A percentile compares a stretch with the other conserved stretches of the same genome.
phyloP scores from a whole-genome alignment of 2,329 filamentous ascomycete species.

The Coccinonectria pachysandricola region DNA sequence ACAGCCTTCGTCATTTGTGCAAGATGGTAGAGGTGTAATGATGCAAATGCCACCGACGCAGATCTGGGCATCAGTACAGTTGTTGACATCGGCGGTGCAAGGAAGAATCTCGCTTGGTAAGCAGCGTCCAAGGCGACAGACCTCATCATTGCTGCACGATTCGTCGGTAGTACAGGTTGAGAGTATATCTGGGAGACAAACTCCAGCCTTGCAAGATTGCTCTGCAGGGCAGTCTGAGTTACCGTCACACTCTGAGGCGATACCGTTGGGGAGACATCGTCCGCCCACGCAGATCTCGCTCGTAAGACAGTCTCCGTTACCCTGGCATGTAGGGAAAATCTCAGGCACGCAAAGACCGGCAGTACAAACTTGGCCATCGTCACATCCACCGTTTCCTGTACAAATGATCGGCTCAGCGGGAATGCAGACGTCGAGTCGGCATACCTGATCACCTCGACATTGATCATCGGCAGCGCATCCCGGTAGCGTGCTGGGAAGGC shows the following conservation, averaged over 20 bases:
- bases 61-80: conserved; percentile 1
- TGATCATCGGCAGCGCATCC: conserved; percentile 1
- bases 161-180: conserved; percentile 1
- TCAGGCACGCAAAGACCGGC: not conserved
- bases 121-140: conserved; percentile 5
- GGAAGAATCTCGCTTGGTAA: not conserved
- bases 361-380: not conserved
- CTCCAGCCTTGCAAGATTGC: conserved; percentile 1
- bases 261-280: too few species aligned
- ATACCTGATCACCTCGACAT: conserved; percentile 2
- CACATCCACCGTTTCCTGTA: not conserved
- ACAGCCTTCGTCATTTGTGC: conserved; percentile 1
- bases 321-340: not conserved
- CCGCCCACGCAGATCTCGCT: conserved; percentile 1
- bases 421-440: conserved; percentile 3
- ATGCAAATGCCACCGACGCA: conserved; percentile 3
- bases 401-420: conserved; percentile 1
- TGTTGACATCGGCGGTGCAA: too few species aligned
- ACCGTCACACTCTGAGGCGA: too few species aligned
- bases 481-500: conserved; percentile 2
- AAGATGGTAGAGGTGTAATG: conserved; percentile 1
- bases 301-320: not conserved
- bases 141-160: conserved; percentile 1
- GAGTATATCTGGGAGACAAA: conserved; percentile 2
- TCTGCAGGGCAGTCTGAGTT: not conserved